Percentiles rank a stretch among this genome's conserved stretches.
These are phyloP conservation scores for Cladosporium sp. DNA, from an alignment of 2,329 filamentous ascomycete species.

Conservation along the genomic window DNA sequence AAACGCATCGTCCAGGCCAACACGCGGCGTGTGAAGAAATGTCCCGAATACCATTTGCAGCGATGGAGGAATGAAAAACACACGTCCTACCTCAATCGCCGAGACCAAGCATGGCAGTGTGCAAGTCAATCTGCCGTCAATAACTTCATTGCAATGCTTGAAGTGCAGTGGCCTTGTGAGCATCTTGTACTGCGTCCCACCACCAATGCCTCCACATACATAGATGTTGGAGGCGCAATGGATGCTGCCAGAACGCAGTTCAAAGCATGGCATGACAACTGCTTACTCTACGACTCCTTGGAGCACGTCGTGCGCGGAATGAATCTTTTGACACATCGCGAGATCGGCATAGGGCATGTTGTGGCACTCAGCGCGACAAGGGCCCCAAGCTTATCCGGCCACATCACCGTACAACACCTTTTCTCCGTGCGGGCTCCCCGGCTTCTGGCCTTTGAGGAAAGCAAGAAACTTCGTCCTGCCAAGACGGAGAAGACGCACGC, in stretches of 20 bases:
- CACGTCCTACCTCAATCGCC: background rate
- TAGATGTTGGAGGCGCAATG: slow-evolving; percentile 16
- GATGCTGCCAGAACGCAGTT: slow-evolving; percentile 13
- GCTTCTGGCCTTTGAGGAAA: background rate
- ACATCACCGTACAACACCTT: background rate
- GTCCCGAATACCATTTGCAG: background rate
- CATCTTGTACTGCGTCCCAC: slow-evolving; percentile 1
- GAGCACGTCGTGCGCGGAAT: slow-evolving; percentile 8
- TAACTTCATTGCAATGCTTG: slow-evolving; percentile 1
- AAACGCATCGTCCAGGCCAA: slow-evolving; percentile 27
- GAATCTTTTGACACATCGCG: background rate
- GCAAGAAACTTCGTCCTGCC: background rate
- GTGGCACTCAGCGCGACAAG: background rate
- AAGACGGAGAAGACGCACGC: background rate
- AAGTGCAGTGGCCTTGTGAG: slow-evolving; percentile 17
- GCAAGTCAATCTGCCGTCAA: background rate
- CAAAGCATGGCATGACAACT: slow-evolving; percentile 18
- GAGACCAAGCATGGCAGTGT: background rate
- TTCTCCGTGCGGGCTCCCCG: background rate
- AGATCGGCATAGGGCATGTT: background rate
- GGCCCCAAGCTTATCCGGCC: background rate
- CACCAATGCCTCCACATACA: slow-evolving; percentile 14
- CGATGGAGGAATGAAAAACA: background rate
- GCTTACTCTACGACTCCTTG: slow-evolving; percentile 15
- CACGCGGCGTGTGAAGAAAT: background rate